Conservation (phyloP, 345 rosid genomes). For the Populus euphratica region DNA sequence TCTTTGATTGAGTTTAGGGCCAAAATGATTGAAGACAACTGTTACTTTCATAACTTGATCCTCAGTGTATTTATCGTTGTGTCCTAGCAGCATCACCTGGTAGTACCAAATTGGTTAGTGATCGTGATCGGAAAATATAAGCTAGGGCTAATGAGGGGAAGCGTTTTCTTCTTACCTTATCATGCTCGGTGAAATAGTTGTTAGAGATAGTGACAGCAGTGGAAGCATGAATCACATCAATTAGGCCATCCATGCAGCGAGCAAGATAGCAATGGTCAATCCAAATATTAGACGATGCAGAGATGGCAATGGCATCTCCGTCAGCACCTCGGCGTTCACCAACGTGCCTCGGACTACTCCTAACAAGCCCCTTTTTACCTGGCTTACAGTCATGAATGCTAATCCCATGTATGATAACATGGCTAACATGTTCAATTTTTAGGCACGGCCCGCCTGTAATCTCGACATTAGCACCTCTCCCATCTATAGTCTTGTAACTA, state of each 20-base stretch:
- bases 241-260: constrained; percentile 18
- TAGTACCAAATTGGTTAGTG: not conserved
- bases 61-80: constrained; percentile 10
- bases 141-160: not conserved
- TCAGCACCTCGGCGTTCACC: constrained; percentile 17
- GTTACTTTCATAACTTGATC: constrained; percentile 29
- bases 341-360: constrained; percentile 19
- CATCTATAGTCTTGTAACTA: constrained; percentile 28
- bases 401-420: constrained; percentile 30
- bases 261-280: constrained; percentile 33
- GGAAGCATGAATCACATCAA: constrained; percentile 30
- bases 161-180: constrained; percentile 1
- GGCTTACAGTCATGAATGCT: constrained; percentile 28
- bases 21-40: constrained; percentile 26
- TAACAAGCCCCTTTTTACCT: constrained; percentile 11
- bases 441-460: constrained; percentile 22
- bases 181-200: constrained; percentile 25
- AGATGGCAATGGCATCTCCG: constrained; percentile 22
- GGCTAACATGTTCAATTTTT: constrained; percentile 22
- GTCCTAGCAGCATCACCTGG: constrained; percentile 28
- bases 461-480: constrained; percentile 26
- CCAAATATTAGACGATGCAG: constrained; percentile 27
- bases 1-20: constrained; percentile 22
- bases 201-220: constrained; percentile 26
- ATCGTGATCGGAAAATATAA: not conserved